These are phyloP conservation scores for Lathyrus tuberosus DNA, from an alignment of 306 rosid species.

Conservation along the genomic window DNA sequence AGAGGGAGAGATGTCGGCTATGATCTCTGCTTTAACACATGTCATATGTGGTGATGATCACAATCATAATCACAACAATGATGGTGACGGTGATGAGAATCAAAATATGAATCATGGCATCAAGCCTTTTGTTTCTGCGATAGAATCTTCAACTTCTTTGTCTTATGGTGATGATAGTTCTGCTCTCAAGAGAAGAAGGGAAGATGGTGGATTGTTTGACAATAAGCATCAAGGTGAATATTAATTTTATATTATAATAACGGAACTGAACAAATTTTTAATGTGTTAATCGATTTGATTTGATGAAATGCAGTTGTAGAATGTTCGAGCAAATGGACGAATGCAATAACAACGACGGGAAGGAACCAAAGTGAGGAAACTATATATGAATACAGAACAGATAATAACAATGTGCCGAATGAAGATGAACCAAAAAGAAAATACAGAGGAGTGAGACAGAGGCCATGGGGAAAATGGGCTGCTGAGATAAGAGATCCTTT, in stretches of 20 bases:
- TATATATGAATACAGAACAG: conserved; percentile 49
- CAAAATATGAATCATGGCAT: neutral
- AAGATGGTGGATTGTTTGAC: conserved; percentile 30
- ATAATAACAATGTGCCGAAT: conserved; percentile 4
- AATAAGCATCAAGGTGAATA: conserved; percentile 30
- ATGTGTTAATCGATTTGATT: conserved; percentile 2
- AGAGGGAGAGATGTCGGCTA: conserved; percentile 56
- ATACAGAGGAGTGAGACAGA: conserved; percentile 78
- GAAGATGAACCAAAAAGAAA: conserved; percentile 42
- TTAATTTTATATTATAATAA: neutral
- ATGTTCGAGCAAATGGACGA: conserved; percentile 16
- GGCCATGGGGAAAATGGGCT: conserved; percentile 83
- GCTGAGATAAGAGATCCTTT: conserved; percentile 73
- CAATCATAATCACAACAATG: no score
- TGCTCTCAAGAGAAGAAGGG: conserved; percentile 47
- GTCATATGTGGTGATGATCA: conserved; percentile 45
- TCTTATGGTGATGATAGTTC: conserved; percentile 26
- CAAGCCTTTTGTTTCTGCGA: conserved; percentile 26
- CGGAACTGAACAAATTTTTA: no score
- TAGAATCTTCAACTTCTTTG: conserved; percentile 35
- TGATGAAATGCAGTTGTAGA: conserved; percentile 20
- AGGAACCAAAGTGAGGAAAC: neutral
- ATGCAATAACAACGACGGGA: neutral
- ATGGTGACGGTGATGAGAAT: neutral
- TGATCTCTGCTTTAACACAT: conserved; percentile 53